These are phyloP conservation scores for Elongisporangium senticosum DNA, from an alignment of 352 stramenopile genomes.

Conservation along the genomic window DNA sequence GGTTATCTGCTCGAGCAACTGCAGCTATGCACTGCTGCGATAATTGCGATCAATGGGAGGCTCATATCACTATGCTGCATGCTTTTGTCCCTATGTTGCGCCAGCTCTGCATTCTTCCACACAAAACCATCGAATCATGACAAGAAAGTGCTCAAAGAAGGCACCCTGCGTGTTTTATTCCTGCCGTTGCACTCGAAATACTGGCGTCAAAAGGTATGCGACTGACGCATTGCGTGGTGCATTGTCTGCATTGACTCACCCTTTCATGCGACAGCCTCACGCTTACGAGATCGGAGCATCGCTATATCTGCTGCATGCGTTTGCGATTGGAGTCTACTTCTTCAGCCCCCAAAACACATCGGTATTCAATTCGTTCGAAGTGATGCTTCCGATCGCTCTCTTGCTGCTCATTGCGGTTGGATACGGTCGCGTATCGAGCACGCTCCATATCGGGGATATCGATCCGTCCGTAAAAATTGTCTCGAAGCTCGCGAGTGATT, in stretches of 20 bases:
- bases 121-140: conserved; percentile 81
- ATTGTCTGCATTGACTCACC: neutral
- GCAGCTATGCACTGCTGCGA: neutral
- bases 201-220: conserved; percentile 58
- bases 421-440: conserved; percentile 75
- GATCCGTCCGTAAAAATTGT: conserved; percentile 55
- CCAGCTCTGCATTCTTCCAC: conserved; percentile 76
- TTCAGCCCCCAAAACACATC: conserved; percentile 36
- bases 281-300: conserved; percentile 58
- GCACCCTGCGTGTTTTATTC: conserved; percentile 58
- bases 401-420: conserved; percentile 61
- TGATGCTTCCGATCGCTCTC: conserved; percentile 50
- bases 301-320: conserved; percentile 51
- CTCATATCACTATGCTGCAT: neutral
- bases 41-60: neutral
- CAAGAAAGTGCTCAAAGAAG: conserved; percentile 72
- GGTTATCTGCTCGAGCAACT: neutral
- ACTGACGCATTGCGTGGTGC: neutral
- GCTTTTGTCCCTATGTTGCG: neutral
- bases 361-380: conserved; percentile 61
- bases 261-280: conserved; percentile 23
- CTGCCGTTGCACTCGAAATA: conserved; percentile 68
- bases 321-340: conserved; percentile 46
- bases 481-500: conserved; percentile 22
- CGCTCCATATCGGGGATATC: conserved; percentile 49